Evolutionary conservation across 495 filamentous ascomycete genomes (phyloP), one percentile per base, ranked within the genome.

Genomic region (Tuber melanosporum): DNA sequence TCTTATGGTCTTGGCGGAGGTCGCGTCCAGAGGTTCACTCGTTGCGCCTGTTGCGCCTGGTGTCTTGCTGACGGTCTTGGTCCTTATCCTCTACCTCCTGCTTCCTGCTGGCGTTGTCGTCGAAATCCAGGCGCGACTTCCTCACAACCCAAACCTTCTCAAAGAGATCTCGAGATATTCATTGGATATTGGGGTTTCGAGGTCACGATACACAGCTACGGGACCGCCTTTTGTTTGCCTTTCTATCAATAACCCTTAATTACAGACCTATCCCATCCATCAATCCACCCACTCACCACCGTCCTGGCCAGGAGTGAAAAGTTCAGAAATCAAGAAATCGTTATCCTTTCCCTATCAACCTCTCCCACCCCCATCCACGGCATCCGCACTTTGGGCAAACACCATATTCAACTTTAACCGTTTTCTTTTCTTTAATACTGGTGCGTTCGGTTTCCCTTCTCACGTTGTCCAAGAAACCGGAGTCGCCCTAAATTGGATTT

Each of bases 71-170:
- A 66, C 57, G 57, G 12, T 36, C 26, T 14, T 36, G 57, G 26
- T 32, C 57, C 14, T 66, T 66, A 26, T 66, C 14, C 57, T 36
- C 57, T 66, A 12, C 57, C 57, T 73, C 45, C 26, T 57, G 72
- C 15, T n/a, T n/a, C 42, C 42, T 42, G 20, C 42, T 71, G 73
- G 39, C 73, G 73, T 69, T 70, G 49, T 75, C 22, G 73, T 70
- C 69, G n/a, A 36, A 8, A 73, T 47, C 62, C 26, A 5, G 57
- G 57, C 57, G 57, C 57, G 57, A 66, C 57, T 66, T 36, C 52
- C 52, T 26, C 52, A 57, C 49, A 62, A 26, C 22, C 52, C 9
- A 66, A 66, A 36, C 57, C 12, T 66, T 66, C 26, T 66, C 26
- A 36, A 32, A 36, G 57, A 66, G 26, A 66, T 36, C 57, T 66